Base-by-base conservation (phyloP, 2,329 filamentous ascomycete genomes). In the Ophiostoma perfectum region DNA sequence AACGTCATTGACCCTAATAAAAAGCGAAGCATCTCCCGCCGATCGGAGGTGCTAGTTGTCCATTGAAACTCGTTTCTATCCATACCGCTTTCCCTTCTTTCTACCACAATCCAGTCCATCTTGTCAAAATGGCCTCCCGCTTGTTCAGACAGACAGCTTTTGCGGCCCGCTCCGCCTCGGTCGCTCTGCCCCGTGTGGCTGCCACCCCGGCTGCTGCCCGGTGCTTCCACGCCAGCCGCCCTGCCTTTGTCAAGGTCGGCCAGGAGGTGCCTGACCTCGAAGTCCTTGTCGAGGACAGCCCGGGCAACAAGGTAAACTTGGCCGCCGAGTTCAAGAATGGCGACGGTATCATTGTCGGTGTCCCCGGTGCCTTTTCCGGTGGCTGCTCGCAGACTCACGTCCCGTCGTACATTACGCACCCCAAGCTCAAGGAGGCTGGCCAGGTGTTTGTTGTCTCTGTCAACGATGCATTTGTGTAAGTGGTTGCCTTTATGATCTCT, bases 401-500 rank as follows among this genome's bases (percentile, higher is more conserved):
- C 63, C 94, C 94, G 0, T 90, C 91, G 68, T 98, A 93, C 80
- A 90, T 97, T 78, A 88, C 87, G 76, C 90, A 92, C 76, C 84
- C 89, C 68, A 87, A 89, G 77, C 84, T 96, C 74, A 91, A 91
- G 80, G 83, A 89, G 70, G 92, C 91, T 42, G 93, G 93, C 65
- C 84, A 90, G 75, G 91, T 97, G 63, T 96, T 96, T 75, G 92
- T 98, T 55, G 88, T 98, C 68, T 88, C 91, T 16, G 93, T 97
- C 76, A 98, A 98, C 77, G 94, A 98, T 77, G 87, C 93, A 27
- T 97, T 97, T 77, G 93, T 97, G 91, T 96, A 83, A 80, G 90
- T 80, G 7, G 4, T 9, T n/a, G 11, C 12, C n/a, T 41, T 52
- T 38, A 9, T 11, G 7, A 47, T 47, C 55, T 39, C 4, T 14